These are phyloP conservation scores for Karstenula rhodostoma DNA, from an alignment of 2,329 filamentous ascomycete genomes.

Conservation along the genomic window DNA sequence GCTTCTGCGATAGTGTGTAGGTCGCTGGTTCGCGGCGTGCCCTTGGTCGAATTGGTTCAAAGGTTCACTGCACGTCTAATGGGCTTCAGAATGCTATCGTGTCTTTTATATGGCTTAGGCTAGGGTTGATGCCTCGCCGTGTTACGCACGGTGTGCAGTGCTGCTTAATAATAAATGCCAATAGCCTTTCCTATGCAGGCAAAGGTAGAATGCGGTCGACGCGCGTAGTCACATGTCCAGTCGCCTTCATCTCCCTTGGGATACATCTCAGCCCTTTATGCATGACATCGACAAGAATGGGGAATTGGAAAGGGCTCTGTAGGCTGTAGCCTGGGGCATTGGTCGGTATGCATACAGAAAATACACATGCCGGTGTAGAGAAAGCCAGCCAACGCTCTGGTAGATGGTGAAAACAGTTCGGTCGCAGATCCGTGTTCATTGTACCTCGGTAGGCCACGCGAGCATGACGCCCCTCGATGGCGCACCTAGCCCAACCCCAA, in stretches of 20 bases:
- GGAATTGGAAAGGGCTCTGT: conserved; percentile 1
- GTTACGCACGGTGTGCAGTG: neutral
- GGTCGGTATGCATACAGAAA: neutral
- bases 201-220: conserved; percentile 19
- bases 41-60: neutral
- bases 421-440: conserved; percentile 2
- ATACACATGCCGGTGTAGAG: neutral
- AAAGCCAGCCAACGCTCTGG: neutral
- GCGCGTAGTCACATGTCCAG: conserved; percentile 41
- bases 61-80: neutral
- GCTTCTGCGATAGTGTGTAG: neutral
- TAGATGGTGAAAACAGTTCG: neutral
- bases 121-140: neutral
- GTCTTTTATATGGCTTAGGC: neutral
- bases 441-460: conserved; percentile 42
- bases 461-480: conserved; percentile 21
- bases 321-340: neutral
- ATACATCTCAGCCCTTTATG: conserved; percentile 17
- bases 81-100: neutral
- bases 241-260: conserved; percentile 15
- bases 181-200: neutral
- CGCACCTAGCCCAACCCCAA: conserved; percentile 35
- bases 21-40: neutral
- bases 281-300: neutral
- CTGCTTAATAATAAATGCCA: conserved; percentile 1